Conservation (phyloP, 192 early-diverging fungal genomes). For the Rhizoclosmatium sp. region DNA sequence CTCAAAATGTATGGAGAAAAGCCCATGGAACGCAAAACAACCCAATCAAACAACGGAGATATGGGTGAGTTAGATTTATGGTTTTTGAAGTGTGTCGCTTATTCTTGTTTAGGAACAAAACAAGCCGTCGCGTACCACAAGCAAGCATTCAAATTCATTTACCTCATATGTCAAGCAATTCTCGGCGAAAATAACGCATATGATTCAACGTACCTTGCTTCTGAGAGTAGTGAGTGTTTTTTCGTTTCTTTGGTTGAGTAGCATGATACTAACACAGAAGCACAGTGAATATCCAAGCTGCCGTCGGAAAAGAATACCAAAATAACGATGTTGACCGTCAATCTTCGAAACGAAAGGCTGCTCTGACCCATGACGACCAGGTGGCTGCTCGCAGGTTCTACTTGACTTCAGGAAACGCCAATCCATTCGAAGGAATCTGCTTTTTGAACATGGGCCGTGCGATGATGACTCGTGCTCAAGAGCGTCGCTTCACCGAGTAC, state of each 20-base stretch:
- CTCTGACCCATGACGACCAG: background rate
- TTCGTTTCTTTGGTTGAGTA: background rate
- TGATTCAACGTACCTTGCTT: background rate
- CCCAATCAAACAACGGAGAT: no score
- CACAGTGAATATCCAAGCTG: background rate
- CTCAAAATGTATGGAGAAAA: background rate
- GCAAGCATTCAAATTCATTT: background rate
- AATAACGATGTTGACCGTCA: background rate
- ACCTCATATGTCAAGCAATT: background rate
- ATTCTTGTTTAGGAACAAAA: background rate
- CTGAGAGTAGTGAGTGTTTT: background rate
- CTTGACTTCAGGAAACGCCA: background rate
- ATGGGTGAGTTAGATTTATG: no score
- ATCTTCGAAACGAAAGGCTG: background rate
- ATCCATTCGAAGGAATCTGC: background rate
- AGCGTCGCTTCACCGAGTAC: background rate
- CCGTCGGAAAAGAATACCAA: background rate
- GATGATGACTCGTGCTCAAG: background rate
- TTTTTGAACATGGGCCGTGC: background rate
- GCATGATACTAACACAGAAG: background rate
- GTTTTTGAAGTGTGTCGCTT: no score
- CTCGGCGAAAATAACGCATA: background rate
- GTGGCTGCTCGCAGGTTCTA: background rate
- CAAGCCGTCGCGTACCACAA: background rate
- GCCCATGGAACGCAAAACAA: background rate